phyloP scores from a whole-genome alignment of 805 yeast genomes.

The Blastobotrys terrestris region DNA sequence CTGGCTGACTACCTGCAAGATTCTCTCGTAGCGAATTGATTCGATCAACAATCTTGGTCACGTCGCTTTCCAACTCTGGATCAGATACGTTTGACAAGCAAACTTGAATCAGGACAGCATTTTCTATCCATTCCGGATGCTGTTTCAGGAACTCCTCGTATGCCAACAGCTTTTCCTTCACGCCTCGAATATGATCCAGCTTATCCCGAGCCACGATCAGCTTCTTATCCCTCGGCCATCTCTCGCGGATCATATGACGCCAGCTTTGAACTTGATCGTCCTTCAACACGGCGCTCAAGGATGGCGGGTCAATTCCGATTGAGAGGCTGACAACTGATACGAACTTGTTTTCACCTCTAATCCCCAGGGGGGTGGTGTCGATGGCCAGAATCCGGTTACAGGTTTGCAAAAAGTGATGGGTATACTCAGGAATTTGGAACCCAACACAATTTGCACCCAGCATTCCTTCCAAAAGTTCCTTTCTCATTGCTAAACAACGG shows the following conservation, averaged over 20 bases:
- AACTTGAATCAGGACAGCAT: slow-evolving; percentile 89
- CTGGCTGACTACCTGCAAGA: slow-evolving; percentile 98
- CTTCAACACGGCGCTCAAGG: slow-evolving; percentile 73
- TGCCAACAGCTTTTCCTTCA: slow-evolving; percentile 95
- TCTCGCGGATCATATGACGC: slow-evolving; percentile 59
- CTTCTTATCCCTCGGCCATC: slow-evolving; percentile 68
- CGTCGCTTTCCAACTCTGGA: slow-evolving; percentile 98
- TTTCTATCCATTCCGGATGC: slow-evolving; percentile 98
- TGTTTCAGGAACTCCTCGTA: slow-evolving; percentile 86
- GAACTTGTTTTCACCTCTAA: slow-evolving; percentile 65
- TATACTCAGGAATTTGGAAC: slow-evolving; percentile 98
- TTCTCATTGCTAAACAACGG: slow-evolving; percentile 90
- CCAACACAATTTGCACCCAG: slow-evolving; percentile 92
- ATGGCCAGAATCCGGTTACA: slow-evolving; percentile 79
- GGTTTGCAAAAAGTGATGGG: slow-evolving; percentile 87
- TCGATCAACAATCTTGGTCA: slow-evolving; percentile 93
- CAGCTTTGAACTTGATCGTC: slow-evolving; percentile 52
- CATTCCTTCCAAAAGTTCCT: slow-evolving; percentile 86
- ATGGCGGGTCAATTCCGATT: slow-evolving; percentile 96
- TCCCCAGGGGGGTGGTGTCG: slow-evolving; percentile 85
- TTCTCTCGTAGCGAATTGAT: slow-evolving; percentile 94
- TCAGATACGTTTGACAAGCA: slow-evolving; percentile 98
- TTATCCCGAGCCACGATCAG: slow-evolving; percentile 96
- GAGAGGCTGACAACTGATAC: slow-evolving; percentile 96
- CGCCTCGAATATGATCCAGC: slow-evolving; percentile 94